Base-by-base conservation (phyloP, 139 green algal species). In the Chlamydomonas incerta region DNA sequence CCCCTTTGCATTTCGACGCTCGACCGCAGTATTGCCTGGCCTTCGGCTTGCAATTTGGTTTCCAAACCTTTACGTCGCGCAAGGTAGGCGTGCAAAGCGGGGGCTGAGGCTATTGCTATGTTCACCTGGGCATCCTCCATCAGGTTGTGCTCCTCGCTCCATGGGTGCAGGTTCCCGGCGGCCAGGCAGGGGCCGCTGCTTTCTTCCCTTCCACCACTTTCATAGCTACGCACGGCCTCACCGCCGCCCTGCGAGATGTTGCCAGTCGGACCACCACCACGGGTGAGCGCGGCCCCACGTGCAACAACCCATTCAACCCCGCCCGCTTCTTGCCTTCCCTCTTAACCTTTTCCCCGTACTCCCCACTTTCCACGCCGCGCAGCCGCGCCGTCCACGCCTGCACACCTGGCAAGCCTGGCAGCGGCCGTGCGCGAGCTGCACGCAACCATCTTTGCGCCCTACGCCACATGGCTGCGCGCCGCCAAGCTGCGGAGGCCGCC, bases 371-470 rank as follows among this genome's bases (percentile, higher is more conserved):
- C 3, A 35, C 31, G 50, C 62, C 24, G 26, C 14, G 41, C 65
- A 74, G 63, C 65, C 13, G 63, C 77, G 14, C 28, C 77, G 8
- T 47, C 21, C 17, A 35, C 35, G 1, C 9, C 46, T 0, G 14
- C 46, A 6, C 0, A 33, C n/a, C 6, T 60, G 1, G 65, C 63
- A 18, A 46, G 8, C 4, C 46, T 84, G n/a, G 77, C 77, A 0
- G 65, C 46, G 29, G 81, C 77, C 11, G 67, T 65, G 0, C 83
- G 85, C 9, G 85, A 82, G 4, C 72, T 89, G 50, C 85, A 89
- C 69, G 24, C 34, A 68, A 89, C 69, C 35, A 87, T 89, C 15
- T 86, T 89, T n/a, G 69, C 82, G 62, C 47, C 72, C 20, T 89
- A 89, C 35, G n/a, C 20, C 24, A 72, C 63, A 14, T 89, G 85